These are phyloP conservation scores for Entoloma clypeatum DNA, from an alignment of 1,284 basidiomycete species.

Conservation along the genomic window DNA sequence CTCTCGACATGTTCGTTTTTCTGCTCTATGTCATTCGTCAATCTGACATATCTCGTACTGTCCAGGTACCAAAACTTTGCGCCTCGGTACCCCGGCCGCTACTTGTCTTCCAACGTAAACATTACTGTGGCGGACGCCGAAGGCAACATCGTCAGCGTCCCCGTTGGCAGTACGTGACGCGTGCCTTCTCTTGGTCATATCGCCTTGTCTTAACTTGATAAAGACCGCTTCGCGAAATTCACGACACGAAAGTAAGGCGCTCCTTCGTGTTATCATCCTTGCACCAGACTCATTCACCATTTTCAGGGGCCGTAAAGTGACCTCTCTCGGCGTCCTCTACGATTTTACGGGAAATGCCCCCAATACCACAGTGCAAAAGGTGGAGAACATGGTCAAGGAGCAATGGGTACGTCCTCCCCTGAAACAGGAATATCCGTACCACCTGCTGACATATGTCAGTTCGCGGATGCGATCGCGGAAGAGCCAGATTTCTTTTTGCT, in stretches of 20 bases:
- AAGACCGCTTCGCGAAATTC: conserved; percentile 71
- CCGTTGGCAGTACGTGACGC: conserved; percentile 63
- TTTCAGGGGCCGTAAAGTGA: conserved; percentile 64
- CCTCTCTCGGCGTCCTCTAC: conserved; percentile 78
- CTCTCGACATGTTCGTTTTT: conserved; percentile 63
- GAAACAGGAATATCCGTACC: not conserved
- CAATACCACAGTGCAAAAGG: conserved; percentile 73
- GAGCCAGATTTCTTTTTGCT: conserved; percentile 81
- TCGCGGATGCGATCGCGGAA: conserved; percentile 71
- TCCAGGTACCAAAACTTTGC: conserved; percentile 68
- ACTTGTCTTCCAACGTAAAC: conserved; percentile 82
- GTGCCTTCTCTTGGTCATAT: too few relatives aligned
- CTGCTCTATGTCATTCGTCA: conserved; percentile 18
- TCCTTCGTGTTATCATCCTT: not conserved
- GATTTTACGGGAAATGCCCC: conserved; percentile 64
- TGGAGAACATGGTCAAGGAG: conserved; percentile 74
- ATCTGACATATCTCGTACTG: conserved; percentile 17
- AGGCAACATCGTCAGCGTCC: conserved; percentile 48
- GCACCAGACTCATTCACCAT: conserved; percentile 7
- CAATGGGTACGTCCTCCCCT: conserved; percentile 45
- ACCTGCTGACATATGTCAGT: conserved; percentile 39
- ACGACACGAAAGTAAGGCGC: conserved; percentile 61
- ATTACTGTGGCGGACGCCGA: conserved; percentile 64
- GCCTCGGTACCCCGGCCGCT: conserved; percentile 69
- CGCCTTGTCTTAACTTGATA: too few relatives aligned